Evolutionary conservation across 768 basidiomycete species (phyloP), one percentile per base, ranked within the genome.

Genomic region (Auriscalpium microsporum): DNA sequence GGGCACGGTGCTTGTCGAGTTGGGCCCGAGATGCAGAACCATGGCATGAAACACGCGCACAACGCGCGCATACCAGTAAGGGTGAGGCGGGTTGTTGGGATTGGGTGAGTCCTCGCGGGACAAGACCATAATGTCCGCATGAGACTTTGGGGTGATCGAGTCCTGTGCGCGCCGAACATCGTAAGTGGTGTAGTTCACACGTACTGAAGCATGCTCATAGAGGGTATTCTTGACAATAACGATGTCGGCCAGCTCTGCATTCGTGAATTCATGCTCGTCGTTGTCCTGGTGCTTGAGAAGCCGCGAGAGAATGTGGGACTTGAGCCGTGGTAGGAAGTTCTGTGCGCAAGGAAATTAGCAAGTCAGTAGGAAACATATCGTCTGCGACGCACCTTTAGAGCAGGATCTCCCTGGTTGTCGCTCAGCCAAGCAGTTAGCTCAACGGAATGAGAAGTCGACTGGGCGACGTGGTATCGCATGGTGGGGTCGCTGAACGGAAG

Each of bases 101-200:
- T 42, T 7, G 6, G 40, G 14, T 16, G 47, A 35, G n/a, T 63
- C 50, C 10, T 61, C 58, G 13, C 55, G 49, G 0, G 59, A 33
- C 0, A 63, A 59, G 0, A 64, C 36, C 63, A 71, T 66, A 45
- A 80, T 51, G 37, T 76, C 64, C 1, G 65, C 38, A 10, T 74
- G 67, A 0, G 64, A 72, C 0, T 58, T 42, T 19, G 73, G 71
- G 50, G 77, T 78, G 54, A 80, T 62, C 0, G 68, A 58, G 57
- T 80, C 78, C 56, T 78, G 75, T 1, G 59, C 61, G 0, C 72
- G 65, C 17, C 71, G 68, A 16, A 74, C 35, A 60, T 78, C 71
- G 59, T 77, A 78, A 0, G 71, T 73, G 0, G 75, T 76, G 56
- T 73, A 75, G 56, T 74, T 72, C 45, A 76, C 48, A 0, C 66